Evolutionary conservation across 306 rosid species (phyloP), one percentile per base, ranked within the genome.

Genomic region (Fragaria ananassa): DNA sequence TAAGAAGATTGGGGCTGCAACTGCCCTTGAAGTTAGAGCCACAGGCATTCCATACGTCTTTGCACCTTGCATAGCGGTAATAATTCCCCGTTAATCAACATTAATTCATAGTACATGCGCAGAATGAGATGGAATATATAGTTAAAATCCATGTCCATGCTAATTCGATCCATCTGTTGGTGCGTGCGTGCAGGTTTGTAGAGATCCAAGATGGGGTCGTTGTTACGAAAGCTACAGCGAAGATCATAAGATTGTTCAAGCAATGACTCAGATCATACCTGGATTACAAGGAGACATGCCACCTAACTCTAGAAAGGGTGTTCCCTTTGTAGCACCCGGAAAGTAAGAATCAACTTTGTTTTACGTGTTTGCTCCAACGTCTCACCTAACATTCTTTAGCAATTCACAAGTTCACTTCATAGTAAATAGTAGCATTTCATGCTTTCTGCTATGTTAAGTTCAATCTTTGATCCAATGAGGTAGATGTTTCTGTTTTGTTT

Each of bases 141-240:
- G 18, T 14, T 47, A 13, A 47, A 47, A 18, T 51, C 11, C 13
- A 17, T 17, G n/a, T 53, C 34, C 21, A 25, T 58, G 56, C n/a
- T 50, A n/a, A 50, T 4, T 50, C 8, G 18, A 15, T 11, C 34
- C 21, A 25, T 58, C 15, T 23, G 41, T 17, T 19, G 39, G 39
- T 35, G 39, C 45, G 1, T 44, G 3, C 19, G 3, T 44, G 5
- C 60, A 84, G 88, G 88, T 84, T 3, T 81, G 88, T 42, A 70
- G 83, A 72, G 88, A 84, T 78, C 88, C 88, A 60, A 81, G 87
- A 63, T 84, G 85, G 87, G 87, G 85, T 35, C 78, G 85, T 9
- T 84, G 85, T 78, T 81, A 65, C 35, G 86, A 83, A 80, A 83
- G 86, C 72, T 83, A 83, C 46, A 83, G 83, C 29, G 86, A 83